phyloP scores from a whole-genome alignment of 345 rosid genomes.

The Gossypium herbaceum region DNA sequence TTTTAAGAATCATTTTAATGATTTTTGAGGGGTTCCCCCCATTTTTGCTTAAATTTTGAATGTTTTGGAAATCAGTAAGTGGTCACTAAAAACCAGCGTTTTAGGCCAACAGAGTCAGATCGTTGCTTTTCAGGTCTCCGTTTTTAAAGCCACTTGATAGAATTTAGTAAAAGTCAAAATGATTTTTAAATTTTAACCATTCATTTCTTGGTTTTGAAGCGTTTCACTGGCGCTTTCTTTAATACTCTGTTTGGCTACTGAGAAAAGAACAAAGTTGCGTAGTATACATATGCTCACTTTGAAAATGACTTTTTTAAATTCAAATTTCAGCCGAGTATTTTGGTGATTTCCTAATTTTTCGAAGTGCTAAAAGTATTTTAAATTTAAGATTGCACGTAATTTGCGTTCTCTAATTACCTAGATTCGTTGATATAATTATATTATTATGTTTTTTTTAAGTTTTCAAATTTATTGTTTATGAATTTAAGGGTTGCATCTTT shows the following conservation, averaged over 20 bases:
- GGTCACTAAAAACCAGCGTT: not conserved
- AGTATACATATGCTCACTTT: not conserved
- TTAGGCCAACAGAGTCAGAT: not conserved
- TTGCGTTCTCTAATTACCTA: not conserved
- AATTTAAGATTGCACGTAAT: not conserved
- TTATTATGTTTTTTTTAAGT: not conserved
- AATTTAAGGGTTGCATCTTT: slow-evolving; percentile 20
- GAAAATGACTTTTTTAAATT: slow-evolving; percentile 3
- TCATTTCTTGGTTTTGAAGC: not conserved
- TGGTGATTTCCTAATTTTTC: not conserved
- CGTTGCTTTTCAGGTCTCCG: not conserved
- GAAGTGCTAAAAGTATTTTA: not conserved
- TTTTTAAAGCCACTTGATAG: not conserved
- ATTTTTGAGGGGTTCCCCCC: too few species aligned
- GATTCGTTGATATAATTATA: not conserved
- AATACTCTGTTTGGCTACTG: slow-evolving; percentile 7
- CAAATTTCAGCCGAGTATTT: not conserved
- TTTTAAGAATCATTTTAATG: not conserved
- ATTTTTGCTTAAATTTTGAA: not conserved
- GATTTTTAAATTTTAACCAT: not conserved
- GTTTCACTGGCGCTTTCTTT: not conserved
- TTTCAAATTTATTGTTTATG: not conserved
- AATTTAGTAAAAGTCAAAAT: not conserved
- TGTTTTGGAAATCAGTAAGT: not conserved
- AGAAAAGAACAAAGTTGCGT: not conserved